These are phyloP conservation scores for Flagelloscypha sp. DNA, from an alignment of 768 basidiomycete species.

Conservation along the genomic window DNA sequence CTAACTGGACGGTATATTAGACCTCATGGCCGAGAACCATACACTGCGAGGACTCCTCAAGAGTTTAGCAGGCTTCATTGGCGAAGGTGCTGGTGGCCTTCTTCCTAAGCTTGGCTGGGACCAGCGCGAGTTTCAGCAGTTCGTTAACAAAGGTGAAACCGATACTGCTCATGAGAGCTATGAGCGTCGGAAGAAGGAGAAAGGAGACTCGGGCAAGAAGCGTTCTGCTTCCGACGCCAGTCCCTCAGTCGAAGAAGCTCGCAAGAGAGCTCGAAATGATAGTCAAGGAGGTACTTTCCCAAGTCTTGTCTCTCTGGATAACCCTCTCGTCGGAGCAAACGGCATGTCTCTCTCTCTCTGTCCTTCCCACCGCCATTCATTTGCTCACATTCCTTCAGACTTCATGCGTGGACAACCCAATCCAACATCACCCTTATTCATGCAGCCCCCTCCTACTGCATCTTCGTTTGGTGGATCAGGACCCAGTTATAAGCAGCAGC, in stretches of 20 bases:
- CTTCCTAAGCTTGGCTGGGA: slow-evolving; percentile 77
- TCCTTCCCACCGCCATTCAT: no score
- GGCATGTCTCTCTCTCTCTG: no score
- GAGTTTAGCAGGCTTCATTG: slow-evolving; percentile 72
- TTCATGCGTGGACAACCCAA: no score
- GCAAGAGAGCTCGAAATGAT: no score
- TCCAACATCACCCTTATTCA: slow-evolving; percentile 56
- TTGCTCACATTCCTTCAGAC: no score
- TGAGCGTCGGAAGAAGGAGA: slow-evolving; percentile 54
- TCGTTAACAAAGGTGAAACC: slow-evolving; percentile 80
- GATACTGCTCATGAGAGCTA: slow-evolving; percentile 92
- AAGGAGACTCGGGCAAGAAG: slow-evolving; percentile 33
- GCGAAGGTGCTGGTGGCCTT: slow-evolving; percentile 76
- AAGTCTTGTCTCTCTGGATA: no score
- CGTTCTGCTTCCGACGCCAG: slow-evolving; percentile 50
- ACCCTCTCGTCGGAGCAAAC: no score
- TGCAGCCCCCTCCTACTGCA: slow-evolving; percentile 34
- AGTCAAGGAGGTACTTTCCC: no score
- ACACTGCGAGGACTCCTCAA: slow-evolving; percentile 72
- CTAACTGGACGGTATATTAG: slow-evolving; percentile 25
- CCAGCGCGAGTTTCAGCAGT: slow-evolving; percentile 67
- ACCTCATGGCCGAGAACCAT: slow-evolving; percentile 86
- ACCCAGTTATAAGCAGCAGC: no score
- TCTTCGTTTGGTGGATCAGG: no score
- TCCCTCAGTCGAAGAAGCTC: no score